These are phyloP conservation scores for Aureobasidium subglaciale DNA, from an alignment of 2,329 filamentous ascomycete species.

Conservation along the genomic window DNA sequence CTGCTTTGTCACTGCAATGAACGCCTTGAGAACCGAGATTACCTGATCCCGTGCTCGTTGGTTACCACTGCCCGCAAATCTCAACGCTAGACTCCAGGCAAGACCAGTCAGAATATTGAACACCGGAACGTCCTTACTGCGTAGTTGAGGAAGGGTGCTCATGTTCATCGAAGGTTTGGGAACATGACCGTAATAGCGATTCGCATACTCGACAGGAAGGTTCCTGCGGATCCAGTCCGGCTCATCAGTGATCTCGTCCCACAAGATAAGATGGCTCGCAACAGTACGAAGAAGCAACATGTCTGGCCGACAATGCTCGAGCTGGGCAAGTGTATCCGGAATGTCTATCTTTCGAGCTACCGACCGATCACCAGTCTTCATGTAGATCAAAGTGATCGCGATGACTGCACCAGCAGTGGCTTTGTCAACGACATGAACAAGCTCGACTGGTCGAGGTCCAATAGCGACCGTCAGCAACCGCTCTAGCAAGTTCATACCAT, in stretches of 20 bases:
- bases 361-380: constrained; percentile 87
- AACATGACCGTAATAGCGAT: constrained; percentile 3
- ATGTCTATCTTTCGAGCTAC: constrained; percentile 89
- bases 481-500: constrained; percentile 90
- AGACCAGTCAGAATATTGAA: constrained; percentile 88
- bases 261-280: constrained; percentile 85
- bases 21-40: constrained; percentile 66
- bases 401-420: constrained; percentile 90
- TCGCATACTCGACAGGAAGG: constrained; percentile 58
- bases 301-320: constrained; percentile 92
- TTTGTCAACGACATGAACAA: constrained; percentile 88
- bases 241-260: constrained; percentile 63
- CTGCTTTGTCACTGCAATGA: constrained; percentile 22
- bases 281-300: constrained; percentile 84
- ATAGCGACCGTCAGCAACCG: constrained; percentile 79
- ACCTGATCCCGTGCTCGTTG: constrained; percentile 69
- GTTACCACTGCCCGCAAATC: constrained; percentile 46
- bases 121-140: constrained; percentile 80
- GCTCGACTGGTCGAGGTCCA: constrained; percentile 79
- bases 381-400: constrained; percentile 84
- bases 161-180: background rate
- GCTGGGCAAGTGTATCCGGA: constrained; percentile 81
- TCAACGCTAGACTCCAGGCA: constrained; percentile 58
- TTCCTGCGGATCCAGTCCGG: constrained; percentile 68
- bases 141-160: constrained; percentile 40